phyloP scores from a whole-genome alignment of 2,329 filamentous ascomycete species.

The Xylogone sp. region DNA sequence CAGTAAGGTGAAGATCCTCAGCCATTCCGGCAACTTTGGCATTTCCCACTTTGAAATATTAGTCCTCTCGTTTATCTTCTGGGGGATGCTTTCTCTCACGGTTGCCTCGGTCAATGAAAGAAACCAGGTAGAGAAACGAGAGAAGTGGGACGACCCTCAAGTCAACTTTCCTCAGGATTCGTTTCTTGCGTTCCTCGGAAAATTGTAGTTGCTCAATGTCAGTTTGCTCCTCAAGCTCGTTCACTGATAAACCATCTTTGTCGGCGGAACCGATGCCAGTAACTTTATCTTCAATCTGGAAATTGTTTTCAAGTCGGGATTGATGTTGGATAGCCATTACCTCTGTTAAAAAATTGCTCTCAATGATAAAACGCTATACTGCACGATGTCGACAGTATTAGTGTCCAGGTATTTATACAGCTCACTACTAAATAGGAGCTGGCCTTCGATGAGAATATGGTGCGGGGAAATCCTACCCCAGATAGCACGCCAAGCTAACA shows the following conservation, averaged over 20 bases:
- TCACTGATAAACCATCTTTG: background rate
- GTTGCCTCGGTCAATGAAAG: background rate
- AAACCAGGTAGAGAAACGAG: background rate
- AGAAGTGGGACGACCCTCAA: background rate
- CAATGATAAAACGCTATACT: no score
- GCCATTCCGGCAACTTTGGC: constrained; percentile 11
- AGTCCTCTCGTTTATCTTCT: background rate
- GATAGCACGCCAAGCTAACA: no score
- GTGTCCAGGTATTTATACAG: no score
- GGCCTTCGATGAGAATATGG: no score
- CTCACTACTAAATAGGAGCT: no score
- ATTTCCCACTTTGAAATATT: constrained; percentile 5
- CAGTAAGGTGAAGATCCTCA: constrained; percentile 4
- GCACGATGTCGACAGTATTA: no score
- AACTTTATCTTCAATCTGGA: background rate
- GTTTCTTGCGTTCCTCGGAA: background rate
- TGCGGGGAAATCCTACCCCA: no score
- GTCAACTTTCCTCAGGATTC: background rate
- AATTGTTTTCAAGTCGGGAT: background rate
- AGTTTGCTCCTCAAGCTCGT: background rate
- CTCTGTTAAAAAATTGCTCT: no score
- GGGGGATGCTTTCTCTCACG: background rate
- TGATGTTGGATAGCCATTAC: background rate
- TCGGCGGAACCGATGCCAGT: background rate
- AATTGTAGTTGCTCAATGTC: background rate